Evolutionary conservation across 352 stramenopile species (phyloP).

Genomic region (Elongisporangium anandrum): DNA sequence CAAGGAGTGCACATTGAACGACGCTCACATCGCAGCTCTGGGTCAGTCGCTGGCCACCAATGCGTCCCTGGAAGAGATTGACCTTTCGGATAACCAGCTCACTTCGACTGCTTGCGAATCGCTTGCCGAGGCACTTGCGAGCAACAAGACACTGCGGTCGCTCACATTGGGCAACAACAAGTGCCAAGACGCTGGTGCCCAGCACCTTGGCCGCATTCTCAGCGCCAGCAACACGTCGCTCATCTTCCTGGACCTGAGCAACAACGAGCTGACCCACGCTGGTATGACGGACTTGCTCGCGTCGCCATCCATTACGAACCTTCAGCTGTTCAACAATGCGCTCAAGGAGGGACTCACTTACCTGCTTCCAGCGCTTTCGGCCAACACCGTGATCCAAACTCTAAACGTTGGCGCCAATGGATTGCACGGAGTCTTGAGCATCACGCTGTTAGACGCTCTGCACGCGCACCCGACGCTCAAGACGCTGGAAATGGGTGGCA

Average conservation of each 20-base stretch:
- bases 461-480: slow-evolving; percentile 62
- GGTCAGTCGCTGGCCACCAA: slow-evolving; percentile 43
- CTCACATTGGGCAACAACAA: slow-evolving; percentile 63
- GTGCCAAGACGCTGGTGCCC: slow-evolving; percentile 43
- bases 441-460: slow-evolving; percentile 56
- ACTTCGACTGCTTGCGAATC: slow-evolving; percentile 23
- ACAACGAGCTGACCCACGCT: slow-evolving; percentile 50
- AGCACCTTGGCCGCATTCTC: slow-evolving; percentile 28
- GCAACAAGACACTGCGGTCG: slow-evolving; percentile 39
- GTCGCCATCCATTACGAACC: slow-evolving; percentile 34
- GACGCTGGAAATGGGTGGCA: slow-evolving; percentile 83
- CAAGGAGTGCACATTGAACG: slow-evolving; percentile 58
- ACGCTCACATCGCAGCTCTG: slow-evolving; percentile 33
- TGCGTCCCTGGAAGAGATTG: slow-evolving; percentile 41
- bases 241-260: slow-evolving; percentile 58
- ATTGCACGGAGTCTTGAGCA: slow-evolving; percentile 55
- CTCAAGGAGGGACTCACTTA: slow-evolving; percentile 42
- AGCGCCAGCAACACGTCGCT: slow-evolving; percentile 33
- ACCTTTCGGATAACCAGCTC: slow-evolving; percentile 71
- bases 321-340: slow-evolving; percentile 81
- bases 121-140: slow-evolving; percentile 35
- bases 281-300: slow-evolving; percentile 45
- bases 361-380: slow-evolving; percentile 40
- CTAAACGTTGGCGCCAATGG: slow-evolving; percentile 70
- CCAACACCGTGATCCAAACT: slow-evolving; percentile 53